A percentile compares a stretch with the other conserved stretches of the same genome.
Evolutionary conservation across 2,329 filamentous ascomycete genomes (phyloP).

Genomic region (Ustulina deusta): DNA sequence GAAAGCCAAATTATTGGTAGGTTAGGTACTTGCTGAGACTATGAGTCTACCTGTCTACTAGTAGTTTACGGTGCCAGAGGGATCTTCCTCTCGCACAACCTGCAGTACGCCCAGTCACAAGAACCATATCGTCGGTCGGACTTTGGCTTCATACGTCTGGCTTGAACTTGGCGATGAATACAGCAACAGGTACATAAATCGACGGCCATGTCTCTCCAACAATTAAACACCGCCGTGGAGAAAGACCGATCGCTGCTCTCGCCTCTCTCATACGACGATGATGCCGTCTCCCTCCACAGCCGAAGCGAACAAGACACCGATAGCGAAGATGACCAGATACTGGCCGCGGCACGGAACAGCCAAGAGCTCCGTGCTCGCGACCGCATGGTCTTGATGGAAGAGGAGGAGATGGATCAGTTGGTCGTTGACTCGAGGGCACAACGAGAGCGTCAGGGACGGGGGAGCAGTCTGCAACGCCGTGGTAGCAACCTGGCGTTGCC

Average conservation of each 20-base stretch:
- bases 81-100: background rate
- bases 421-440: conserved; percentile 64
- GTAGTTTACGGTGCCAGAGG: no score
- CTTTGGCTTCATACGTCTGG: background rate
- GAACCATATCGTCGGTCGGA: background rate
- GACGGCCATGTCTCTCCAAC: conserved; percentile 47
- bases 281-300: conserved; percentile 74
- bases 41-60: no score
- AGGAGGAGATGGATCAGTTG: conserved; percentile 76
- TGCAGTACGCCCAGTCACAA: no score
- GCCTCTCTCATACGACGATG: conserved; percentile 74
- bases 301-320: conserved; percentile 80
- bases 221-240: conserved; percentile 48
- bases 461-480: conserved; percentile 55
- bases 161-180: conserved; percentile 13
- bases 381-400: conserved; percentile 77
- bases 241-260: conserved; percentile 66
- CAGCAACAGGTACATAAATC: background rate
- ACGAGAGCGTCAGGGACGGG: conserved; percentile 59
- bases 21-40: no score
- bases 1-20: no score
- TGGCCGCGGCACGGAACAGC: conserved; percentile 74
- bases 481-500: conserved; percentile 64
- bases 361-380: conserved; percentile 77
- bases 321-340: conserved; percentile 78